Conservation (phyloP, 73 alveolate genomes). For the Paramecium biaurelia region DNA sequence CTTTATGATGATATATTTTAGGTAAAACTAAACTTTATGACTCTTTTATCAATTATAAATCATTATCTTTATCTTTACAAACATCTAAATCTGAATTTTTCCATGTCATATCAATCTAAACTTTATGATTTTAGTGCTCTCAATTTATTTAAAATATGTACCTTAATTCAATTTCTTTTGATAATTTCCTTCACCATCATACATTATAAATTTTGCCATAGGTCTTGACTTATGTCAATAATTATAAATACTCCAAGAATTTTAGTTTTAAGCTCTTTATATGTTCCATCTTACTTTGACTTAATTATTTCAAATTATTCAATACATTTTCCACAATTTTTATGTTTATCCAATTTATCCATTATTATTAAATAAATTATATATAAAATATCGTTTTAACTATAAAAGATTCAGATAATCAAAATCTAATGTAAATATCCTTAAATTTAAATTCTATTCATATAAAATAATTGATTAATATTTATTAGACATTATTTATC, state of each 20-base stretch:
- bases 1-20: neutral
- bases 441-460: no score
- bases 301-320: neutral
- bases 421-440: no score
- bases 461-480: no score
- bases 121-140: slow-evolving; percentile 38
- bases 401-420: neutral
- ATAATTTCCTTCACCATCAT: slow-evolving; percentile 49
- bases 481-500: neutral
- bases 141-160: neutral
- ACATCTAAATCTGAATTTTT: neutral
- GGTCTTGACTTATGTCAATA: slow-evolving; percentile 12
- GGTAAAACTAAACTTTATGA: slow-evolving; percentile 17
- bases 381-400: neutral
- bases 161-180: slow-evolving; percentile 15
- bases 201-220: slow-evolving; percentile 30
- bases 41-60: neutral
- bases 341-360: neutral
- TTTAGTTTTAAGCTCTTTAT: neutral
- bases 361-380: neutral
- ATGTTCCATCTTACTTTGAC: neutral
- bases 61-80: neutral
- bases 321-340: neutral
- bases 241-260: neutral
- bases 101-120: neutral